Evolutionary conservation across 1,284 basidiomycete species (phyloP).

Genomic region (Albatrellus sp.): DNA sequence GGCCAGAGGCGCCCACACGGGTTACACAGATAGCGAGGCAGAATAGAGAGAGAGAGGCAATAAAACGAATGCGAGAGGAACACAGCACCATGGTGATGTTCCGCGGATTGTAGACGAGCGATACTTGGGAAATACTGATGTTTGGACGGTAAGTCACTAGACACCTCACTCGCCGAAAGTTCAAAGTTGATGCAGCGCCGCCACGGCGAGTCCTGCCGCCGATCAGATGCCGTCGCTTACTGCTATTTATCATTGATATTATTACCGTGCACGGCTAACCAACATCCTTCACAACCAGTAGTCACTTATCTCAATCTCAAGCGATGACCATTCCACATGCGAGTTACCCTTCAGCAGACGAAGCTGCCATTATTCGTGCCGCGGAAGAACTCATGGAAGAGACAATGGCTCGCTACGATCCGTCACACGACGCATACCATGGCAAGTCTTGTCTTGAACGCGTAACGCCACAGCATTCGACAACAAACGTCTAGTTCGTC

Average conservation of each 20-base stretch:
- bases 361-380: conserved; percentile 34
- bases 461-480: neutral
- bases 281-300: no score
- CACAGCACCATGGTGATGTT: neutral
- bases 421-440: conserved; percentile 83
- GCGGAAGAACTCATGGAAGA: conserved; percentile 65
- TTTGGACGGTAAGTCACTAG: no score
- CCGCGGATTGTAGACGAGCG: no score
- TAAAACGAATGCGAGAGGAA: neutral
- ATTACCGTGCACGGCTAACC: no score
- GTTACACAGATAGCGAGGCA: conserved; percentile 2
- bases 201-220: no score
- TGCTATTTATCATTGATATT: no score
- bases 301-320: no score
- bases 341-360: conserved; percentile 23
- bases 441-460: conserved; percentile 32
- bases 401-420: conserved; percentile 77
- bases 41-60: conserved; percentile 6
- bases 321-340: neutral
- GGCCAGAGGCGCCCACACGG: conserved; percentile 1
- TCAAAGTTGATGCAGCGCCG: no score
- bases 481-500: conserved; percentile 42
- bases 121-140: no score
- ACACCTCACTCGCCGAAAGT: no score
- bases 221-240: no score